These are phyloP conservation scores for Colletotrichum simmondsii DNA, from an alignment of 2,329 filamentous ascomycete species.

Conservation along the genomic window DNA sequence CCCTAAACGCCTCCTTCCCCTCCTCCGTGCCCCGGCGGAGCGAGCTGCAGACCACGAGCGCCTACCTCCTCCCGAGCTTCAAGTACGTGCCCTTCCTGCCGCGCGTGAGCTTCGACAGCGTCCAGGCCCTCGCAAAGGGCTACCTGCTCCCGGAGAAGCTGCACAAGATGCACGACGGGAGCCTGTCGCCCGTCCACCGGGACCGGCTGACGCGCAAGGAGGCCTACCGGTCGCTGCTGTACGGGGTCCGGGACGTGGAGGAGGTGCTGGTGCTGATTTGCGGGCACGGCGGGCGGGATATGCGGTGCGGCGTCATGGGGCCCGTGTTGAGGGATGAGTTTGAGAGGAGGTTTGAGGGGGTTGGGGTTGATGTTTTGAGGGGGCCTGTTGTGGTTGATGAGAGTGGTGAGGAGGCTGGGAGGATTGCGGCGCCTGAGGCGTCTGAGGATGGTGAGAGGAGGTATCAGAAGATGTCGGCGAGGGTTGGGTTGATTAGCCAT, in stretches of 20 bases:
- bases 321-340: constrained; percentile 81
- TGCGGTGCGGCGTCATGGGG: constrained; percentile 83
- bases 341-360: constrained; percentile 62
- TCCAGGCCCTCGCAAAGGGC: constrained; percentile 69
- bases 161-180: constrained; percentile 67
- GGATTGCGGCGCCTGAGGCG: constrained; percentile 9
- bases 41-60: constrained; percentile 68
- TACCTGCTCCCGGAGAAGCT: constrained; percentile 73
- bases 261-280: constrained; percentile 87
- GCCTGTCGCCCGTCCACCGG: constrained; percentile 66
- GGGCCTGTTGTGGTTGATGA: constrained; percentile 54
- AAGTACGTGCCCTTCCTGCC: constrained; percentile 81
- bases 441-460: constrained; percentile 19
- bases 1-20: constrained; percentile 81
- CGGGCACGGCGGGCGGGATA: constrained; percentile 85
- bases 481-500: constrained; percentile 79
- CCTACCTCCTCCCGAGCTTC: constrained; percentile 85
- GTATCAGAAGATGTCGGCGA: constrained; percentile 52
- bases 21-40: constrained; percentile 60
- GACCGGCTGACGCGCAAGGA: constrained; percentile 63
- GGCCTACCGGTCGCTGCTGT: constrained; percentile 62
- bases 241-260: constrained; percentile 68
- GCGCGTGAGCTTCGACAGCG: constrained; percentile 65
- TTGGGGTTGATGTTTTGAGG: constrained; percentile 60
- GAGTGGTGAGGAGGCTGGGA: constrained; percentile 25